These are phyloP conservation scores for Volvariella surrecta DNA, from an alignment of 1,284 basidiomycete genomes.

Conservation along the genomic window DNA sequence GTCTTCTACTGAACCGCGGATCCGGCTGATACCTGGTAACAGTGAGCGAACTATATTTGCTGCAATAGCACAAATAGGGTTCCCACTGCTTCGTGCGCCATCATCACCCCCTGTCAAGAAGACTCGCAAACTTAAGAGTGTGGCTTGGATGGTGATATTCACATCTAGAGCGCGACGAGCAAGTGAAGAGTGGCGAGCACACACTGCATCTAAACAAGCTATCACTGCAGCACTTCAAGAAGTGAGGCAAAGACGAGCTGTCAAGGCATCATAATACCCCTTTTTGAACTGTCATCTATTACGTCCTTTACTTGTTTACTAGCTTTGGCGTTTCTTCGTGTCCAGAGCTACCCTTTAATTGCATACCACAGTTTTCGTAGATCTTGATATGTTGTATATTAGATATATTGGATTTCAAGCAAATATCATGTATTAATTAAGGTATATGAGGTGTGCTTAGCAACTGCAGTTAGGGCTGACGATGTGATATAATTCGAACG, in stretches of 20 bases:
- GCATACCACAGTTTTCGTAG: neutral
- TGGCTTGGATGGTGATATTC: constrained; percentile 57
- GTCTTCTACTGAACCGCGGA: constrained; percentile 3
- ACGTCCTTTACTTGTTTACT: constrained; percentile 14
- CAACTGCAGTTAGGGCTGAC: constrained; percentile 14
- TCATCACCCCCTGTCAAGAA: constrained; percentile 25
- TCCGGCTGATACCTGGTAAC: constrained; percentile 6
- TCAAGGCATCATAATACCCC: constrained; percentile 14
- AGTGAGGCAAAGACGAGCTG: constrained; percentile 46
- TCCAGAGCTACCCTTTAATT: too few relatives aligned
- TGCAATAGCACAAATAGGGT: constrained; percentile 74
- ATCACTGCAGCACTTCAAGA: constrained; percentile 61
- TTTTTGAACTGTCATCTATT: constrained; percentile 5
- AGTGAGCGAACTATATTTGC: constrained; percentile 77
- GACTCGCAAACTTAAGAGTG: constrained; percentile 46
- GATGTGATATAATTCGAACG: constrained; percentile 46
- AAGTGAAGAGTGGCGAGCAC: constrained; percentile 53
- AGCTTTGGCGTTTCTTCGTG: constrained; percentile 9
- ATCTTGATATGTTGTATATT: constrained; percentile 1
- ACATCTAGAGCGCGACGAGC: constrained; percentile 56
- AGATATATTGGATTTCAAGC: neutral
- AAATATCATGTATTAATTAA: neutral
- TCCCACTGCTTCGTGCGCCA: constrained; percentile 30
- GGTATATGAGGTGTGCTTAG: constrained; percentile 1
- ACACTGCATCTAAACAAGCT: constrained; percentile 49